Base-by-base conservation (phyloP, 163 green algal species). In the Trebouxiophyceae sp. region DNA sequence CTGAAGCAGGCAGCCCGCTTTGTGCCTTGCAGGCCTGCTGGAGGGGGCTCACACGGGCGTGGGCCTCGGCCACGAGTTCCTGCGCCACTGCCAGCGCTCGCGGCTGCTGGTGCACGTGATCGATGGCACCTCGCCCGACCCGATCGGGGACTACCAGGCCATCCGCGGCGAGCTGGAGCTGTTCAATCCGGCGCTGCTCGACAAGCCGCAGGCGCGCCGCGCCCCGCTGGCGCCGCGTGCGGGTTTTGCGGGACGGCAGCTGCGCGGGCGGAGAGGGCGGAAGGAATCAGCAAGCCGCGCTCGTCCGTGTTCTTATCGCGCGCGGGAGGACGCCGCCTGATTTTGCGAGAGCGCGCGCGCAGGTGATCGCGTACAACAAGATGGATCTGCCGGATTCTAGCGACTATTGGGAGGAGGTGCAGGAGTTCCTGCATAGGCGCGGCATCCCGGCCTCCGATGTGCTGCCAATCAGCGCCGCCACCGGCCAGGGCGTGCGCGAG, bases 331-430 rank as follows among this genome's bases (percentile, higher is more conserved):
- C n/a, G n/a, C n/a, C n/a, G n/a, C n/a, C n/a, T n/a, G n/a, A n/a
- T n/a, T n/a, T n/a, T n/a, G n/a, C n/a, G n/a, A n/a, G n/a, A n/a
- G n/a, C n/a, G n/a, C n/a, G n/a, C 22, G 19, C 29, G 60, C 77
- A 93, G 77, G 65, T 98, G 0, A 77, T 98, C 28, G 91, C 84
- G 8, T 95, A 97, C 81, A 99, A 98, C 85, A 99, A 99, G 70
- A 79, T 94, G 39, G 91, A 96, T 70, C 28, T 96, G 45, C 86
- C 87, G 26, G 88, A 95, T 60, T 89, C 80, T 0, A 72, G 69
- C 2, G 87, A 94, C 67, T 94, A 91, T 68, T 86, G 70, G 64
- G 84, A 90, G 46, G 77, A 92, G 33, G 81, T 93, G 45, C 57
- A 65, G 47, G 77, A 86, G 60, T 67, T 66, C 57, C 67, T 89